These are phyloP conservation scores for Trametes versicolor DNA, from an alignment of 1,284 basidiomycete species.

Conservation along the genomic window DNA sequence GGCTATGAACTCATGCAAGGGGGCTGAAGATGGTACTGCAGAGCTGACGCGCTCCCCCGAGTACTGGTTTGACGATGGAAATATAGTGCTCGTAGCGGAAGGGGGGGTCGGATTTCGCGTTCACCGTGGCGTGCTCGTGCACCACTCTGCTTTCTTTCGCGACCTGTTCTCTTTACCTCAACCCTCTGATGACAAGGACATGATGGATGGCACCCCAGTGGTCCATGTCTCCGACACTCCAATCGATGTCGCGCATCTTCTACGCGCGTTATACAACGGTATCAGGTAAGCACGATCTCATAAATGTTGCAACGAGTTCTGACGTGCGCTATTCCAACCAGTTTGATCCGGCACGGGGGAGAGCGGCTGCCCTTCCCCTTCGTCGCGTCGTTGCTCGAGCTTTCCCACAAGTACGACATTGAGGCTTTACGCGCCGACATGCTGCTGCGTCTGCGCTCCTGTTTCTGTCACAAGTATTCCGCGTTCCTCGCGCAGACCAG, in stretches of 20 bases:
- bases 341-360: not conserved
- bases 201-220: not conserved
- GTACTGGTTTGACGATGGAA: not conserved
- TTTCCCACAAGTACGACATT: constrained; percentile 5
- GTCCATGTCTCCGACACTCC: not conserved
- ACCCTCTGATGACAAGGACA: not conserved
- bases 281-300: not conserved
- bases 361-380: not conserved
- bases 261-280: not conserved
- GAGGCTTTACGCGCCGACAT: not conserved
- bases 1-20: no score
- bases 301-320: no score
- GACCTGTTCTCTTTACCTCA: not conserved
- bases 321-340: not conserved
- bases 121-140: not conserved
- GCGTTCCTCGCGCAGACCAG: not conserved
- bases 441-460: not conserved
- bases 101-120: not conserved
- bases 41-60: not conserved
- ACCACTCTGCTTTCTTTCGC: not conserved
- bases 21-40: no score
- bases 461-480: not conserved
- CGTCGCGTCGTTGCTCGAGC: not conserved
- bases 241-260: not conserved
- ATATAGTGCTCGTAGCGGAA: not conserved